A percentile compares a stretch with the other conserved stretches of the same genome.
These are phyloP conservation scores for Tuber magnatum DNA, from an alignment of 495 filamentous ascomycete species.

Conservation along the genomic window DNA sequence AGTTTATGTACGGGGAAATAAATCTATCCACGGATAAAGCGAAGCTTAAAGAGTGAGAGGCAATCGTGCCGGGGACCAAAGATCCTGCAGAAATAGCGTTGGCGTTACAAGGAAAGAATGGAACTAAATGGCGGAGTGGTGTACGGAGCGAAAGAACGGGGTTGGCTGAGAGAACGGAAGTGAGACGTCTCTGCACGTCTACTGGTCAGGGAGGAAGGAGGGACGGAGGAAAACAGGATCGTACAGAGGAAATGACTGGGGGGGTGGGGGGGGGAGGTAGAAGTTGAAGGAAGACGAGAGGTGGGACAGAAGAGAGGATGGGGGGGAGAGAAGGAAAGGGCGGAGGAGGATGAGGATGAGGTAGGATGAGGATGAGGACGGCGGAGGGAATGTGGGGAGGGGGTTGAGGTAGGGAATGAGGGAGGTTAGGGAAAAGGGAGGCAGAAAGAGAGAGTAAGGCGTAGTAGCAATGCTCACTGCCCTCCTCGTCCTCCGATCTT, in stretches of 20 bases:
- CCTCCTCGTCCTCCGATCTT: neutral
- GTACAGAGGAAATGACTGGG: slow-evolving; percentile 9
- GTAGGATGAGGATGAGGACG: slow-evolving; percentile 9
- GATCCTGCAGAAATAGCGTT: slow-evolving; percentile 35
- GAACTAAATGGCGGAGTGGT: slow-evolving; percentile 3
- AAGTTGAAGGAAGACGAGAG: slow-evolving; percentile 6
- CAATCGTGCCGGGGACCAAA: slow-evolving; percentile 21
- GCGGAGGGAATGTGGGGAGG: slow-evolving; percentile 7
- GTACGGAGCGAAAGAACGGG: slow-evolving; percentile 11
- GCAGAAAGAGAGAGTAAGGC: slow-evolving; percentile 8
- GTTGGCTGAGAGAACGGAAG: slow-evolving; percentile 23
- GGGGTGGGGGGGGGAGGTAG: slow-evolving; percentile 14
- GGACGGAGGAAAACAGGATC: slow-evolving; percentile 5
- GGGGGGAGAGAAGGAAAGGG: slow-evolving; percentile 8
- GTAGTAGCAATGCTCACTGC: slow-evolving; percentile 23
- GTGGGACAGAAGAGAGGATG: slow-evolving; percentile 3
- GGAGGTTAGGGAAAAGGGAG: neutral
- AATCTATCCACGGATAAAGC: slow-evolving; percentile 36
- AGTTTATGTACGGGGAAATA: slow-evolving; percentile 37
- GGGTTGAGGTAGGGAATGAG: slow-evolving; percentile 10
- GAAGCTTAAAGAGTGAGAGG: slow-evolving; percentile 37
- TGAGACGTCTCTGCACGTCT: slow-evolving; percentile 36
- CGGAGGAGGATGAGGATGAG: slow-evolving; percentile 13
- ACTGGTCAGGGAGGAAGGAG: slow-evolving; percentile 23
- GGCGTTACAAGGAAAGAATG: slow-evolving; percentile 33